A percentile compares a stretch with the other conserved stretches of the same genome.
Evolutionary conservation across 495 filamentous ascomycete species (phyloP).

Genomic region (Podospora anserina): DNA sequence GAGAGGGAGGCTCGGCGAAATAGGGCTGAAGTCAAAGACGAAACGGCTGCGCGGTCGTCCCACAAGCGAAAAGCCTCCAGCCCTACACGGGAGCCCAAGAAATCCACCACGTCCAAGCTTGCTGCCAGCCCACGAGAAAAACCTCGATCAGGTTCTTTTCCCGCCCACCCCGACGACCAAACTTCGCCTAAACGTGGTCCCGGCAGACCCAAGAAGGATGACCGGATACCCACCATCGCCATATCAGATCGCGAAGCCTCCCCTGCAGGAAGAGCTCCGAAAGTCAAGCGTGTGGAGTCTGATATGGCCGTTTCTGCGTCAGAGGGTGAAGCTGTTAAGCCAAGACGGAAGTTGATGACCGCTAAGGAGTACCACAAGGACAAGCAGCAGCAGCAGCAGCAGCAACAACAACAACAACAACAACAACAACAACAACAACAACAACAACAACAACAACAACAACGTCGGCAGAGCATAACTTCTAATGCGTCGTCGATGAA

Average conservation of each 20-base stretch:
- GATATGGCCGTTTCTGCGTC: constrained; percentile 48
- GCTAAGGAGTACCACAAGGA: constrained; percentile 53
- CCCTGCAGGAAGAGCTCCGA: constrained; percentile 42
- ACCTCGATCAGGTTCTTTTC: constrained; percentile 37
- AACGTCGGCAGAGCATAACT: constrained; percentile 47
- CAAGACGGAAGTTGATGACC: constrained; percentile 58
- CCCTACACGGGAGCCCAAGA: constrained; percentile 46
- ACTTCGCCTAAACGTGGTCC: constrained; percentile 47
- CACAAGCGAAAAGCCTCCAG: constrained; percentile 51
- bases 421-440: constrained; percentile 45
- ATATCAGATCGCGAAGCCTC: constrained; percentile 54
- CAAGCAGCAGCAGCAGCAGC: constrained; percentile 46
- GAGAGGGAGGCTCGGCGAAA: constrained; percentile 52
- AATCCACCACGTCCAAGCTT: constrained; percentile 30
- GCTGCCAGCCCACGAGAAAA: constrained; percentile 44
- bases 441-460: constrained; percentile 54
- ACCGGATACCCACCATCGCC: constrained; percentile 41
- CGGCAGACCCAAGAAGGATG: constrained; percentile 49
- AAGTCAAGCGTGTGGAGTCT: constrained; percentile 46
- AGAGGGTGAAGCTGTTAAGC: constrained; percentile 53
- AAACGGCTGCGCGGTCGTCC: constrained; percentile 23
- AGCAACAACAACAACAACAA: constrained; percentile 43
- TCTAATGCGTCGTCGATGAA: constrained; percentile 46
- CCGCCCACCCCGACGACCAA: constrained; percentile 39
- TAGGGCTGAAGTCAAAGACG: constrained; percentile 47